Percentiles rank a stretch among this genome's conserved stretches.
Evolutionary conservation across 1,139 yeast species (phyloP).

Genomic region (Magnusiomyces fungicola): DNA sequence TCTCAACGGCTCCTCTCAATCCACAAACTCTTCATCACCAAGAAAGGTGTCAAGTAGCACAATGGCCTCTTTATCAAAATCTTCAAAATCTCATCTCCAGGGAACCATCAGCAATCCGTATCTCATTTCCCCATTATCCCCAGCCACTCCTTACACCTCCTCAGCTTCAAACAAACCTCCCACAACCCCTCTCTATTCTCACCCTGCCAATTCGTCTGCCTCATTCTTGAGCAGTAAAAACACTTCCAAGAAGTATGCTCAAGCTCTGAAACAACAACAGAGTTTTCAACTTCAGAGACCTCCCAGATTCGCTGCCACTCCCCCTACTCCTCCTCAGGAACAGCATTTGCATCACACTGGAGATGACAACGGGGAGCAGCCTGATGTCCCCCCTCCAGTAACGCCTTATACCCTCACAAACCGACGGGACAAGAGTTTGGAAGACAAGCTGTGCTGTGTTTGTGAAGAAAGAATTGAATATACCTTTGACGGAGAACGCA

Average conservation of each 20-base stretch:
- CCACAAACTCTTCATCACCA: background rate
- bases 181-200: background rate
- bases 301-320: background rate
- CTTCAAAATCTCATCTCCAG: background rate
- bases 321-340: background rate
- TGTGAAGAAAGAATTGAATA: constrained; percentile 26
- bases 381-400: constrained; percentile 11
- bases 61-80: background rate
- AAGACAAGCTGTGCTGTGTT: constrained; percentile 23
- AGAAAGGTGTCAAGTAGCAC: too few species aligned
- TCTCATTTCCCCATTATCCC: background rate
- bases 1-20: background rate
- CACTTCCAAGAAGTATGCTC: background rate
- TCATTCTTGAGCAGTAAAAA: background rate
- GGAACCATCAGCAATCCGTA: background rate
- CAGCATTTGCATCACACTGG: background rate
- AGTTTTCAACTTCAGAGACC: background rate
- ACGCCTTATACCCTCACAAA: constrained; percentile 12
- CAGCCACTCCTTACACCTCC: background rate
- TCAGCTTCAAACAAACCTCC: background rate
- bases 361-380: background rate
- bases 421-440: constrained; percentile 18
- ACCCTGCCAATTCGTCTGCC: background rate
- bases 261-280: background rate
- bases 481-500: constrained; percentile 22